phyloP scores from a whole-genome alignment of 129 eudicot species.

The Flaveria bidentis region DNA sequence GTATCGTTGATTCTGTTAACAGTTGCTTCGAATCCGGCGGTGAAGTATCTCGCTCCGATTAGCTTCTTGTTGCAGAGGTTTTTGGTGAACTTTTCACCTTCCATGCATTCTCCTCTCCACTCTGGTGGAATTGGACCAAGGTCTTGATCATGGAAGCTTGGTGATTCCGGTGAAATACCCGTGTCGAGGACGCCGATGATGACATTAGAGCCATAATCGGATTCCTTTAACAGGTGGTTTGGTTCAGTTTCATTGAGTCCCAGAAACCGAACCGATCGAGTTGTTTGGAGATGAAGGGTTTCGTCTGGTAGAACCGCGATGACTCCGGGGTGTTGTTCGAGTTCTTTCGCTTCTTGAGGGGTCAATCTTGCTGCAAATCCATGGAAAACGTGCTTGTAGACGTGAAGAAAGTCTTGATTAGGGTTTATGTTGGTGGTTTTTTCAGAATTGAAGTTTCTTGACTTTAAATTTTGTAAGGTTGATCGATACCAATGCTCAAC shows the following conservation, averaged over 20 bases:
- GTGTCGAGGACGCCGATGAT: constrained; percentile 80
- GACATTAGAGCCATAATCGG: constrained; percentile 72
- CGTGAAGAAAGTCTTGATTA: constrained; percentile 49
- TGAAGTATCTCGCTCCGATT: constrained; percentile 68
- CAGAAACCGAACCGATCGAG: constrained; percentile 65
- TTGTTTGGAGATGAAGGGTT: constrained; percentile 59
- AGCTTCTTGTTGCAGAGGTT: constrained; percentile 68
- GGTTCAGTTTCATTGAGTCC: constrained; percentile 49
- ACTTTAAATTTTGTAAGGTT: constrained; percentile 51
- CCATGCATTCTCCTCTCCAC: constrained; percentile 86
- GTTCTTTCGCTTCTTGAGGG: constrained; percentile 53
- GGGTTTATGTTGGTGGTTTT: background rate
- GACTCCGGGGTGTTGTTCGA: constrained; percentile 43
- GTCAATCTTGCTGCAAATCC: constrained; percentile 78
- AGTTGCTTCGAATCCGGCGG: constrained; percentile 46
- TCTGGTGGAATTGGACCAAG: constrained; percentile 66
- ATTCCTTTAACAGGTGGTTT: constrained; percentile 40
- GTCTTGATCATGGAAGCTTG: constrained; percentile 76
- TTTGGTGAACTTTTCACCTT: constrained; percentile 54
- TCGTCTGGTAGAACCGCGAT: constrained; percentile 64
- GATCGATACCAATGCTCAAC: constrained; percentile 70
- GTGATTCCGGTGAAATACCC: constrained; percentile 79
- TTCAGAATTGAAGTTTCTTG: constrained; percentile 32
- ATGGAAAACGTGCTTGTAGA: constrained; percentile 73
- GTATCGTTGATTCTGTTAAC: constrained; percentile 20